Evolutionary conservation across 2,329 filamentous ascomycete species (phyloP), one percentile per base, ranked within the genome.

Genomic region (Colletotrichum sidae): DNA sequence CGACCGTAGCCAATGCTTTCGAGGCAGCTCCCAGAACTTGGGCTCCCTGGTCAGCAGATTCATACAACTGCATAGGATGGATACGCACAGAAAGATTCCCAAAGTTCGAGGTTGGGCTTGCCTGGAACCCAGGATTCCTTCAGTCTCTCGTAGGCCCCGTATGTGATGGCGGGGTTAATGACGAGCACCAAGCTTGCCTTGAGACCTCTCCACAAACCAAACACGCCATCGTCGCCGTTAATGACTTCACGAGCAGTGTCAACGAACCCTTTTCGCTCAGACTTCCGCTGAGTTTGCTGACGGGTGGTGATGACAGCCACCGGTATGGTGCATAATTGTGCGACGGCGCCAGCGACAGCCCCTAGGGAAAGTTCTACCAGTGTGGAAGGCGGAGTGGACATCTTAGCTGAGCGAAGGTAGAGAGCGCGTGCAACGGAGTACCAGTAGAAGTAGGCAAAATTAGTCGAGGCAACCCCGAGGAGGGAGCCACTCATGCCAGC

Each of bases 371-470:
- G 84, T 79, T 99, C 96, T 49, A 91, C 84, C 5, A 91, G 87
- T 0, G 94, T 98, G 17, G 92, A 90, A 2, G 94, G 93, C 34
- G 90, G 75, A 4, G 74, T 74, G 4, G 76, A 70, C 13, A 75
- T 76, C 70, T 86, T 86, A 67, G 84, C 77, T 45, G 87, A 81
- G 70, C 86, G 86, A 70, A 92, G 79, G 77, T 98, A 98, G 17
- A 97, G 79, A 13, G 88, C 88, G 68, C 96, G 89, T 38, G 97
- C 93, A 35, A 96, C 81, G 6, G 93, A 95, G 78, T 98, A 98
- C 94, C 95, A 98, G 82, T 99, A 99, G 78, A 99, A 99, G 81
- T 99, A 99, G 73, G 96, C 96, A 76, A 99, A 99, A 79, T 99
- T 99, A 56, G 95, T 98, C 34, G 94, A 97, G 2, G 94, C 95